Percentiles rank a stretch among this genome's conserved stretches.
These are phyloP conservation scores for Neofusicoccum laricinum DNA, from an alignment of 2,329 filamentous ascomycete species.

Conservation along the genomic window DNA sequence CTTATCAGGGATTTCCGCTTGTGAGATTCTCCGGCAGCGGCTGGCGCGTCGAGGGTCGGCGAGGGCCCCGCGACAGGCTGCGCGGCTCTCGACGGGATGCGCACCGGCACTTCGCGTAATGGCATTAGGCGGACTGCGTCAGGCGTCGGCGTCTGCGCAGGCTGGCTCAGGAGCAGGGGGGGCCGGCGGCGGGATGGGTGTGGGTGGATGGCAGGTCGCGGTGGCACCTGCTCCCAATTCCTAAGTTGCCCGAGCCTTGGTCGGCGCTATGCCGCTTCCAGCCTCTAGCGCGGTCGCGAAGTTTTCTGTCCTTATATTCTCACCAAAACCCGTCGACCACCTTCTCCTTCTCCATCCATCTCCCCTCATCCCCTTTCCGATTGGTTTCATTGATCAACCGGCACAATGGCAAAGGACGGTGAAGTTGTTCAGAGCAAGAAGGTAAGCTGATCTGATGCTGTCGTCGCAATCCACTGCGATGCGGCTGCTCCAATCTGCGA, in stretches of 20 bases:
- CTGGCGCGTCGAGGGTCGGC: neutral
- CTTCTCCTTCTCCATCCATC: slow-evolving; percentile 15
- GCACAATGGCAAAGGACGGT: slow-evolving; percentile 43
- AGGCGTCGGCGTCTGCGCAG: neutral
- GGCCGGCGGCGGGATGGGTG: neutral
- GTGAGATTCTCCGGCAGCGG: neutral
- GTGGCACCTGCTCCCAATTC: neutral
- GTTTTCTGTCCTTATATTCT: slow-evolving; percentile 13
- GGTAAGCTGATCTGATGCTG: neutral
- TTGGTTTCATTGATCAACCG: slow-evolving; percentile 38
- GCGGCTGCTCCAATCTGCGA: neutral
- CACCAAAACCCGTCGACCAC: neutral
- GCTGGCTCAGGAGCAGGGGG: neutral
- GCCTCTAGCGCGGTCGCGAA: neutral
- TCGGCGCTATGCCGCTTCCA: neutral
- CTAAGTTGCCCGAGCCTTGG: neutral
- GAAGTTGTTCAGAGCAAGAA: slow-evolving; percentile 52
- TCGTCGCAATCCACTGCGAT: neutral
- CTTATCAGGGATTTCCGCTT: neutral
- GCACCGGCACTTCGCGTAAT: neutral
- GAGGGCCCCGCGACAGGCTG: neutral
- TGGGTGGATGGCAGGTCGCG: neutral
- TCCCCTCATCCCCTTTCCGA: slow-evolving; percentile 31
- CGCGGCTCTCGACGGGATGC: neutral
- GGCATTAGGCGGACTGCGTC: neutral